Percentiles rank a stretch among this genome's conserved stretches.
These are phyloP conservation scores for Setaria italica DNA, from an alignment of 202 grass and related monocot genomes.

Conservation along the genomic window DNA sequence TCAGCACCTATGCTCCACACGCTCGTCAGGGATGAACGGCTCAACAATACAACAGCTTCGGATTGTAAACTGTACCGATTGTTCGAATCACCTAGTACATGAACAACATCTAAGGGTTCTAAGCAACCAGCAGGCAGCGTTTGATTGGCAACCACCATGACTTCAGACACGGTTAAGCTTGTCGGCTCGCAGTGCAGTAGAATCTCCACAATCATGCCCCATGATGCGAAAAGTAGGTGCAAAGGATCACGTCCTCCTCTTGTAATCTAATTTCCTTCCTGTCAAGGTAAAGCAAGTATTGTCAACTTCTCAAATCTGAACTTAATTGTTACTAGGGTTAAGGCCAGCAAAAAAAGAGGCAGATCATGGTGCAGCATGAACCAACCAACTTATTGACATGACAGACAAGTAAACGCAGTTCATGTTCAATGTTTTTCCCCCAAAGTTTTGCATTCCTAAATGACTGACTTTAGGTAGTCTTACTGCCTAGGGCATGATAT, in stretches of 20 bases:
- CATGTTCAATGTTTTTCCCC: slow-evolving; percentile 4
- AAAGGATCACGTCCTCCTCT: slow-evolving; percentile 68
- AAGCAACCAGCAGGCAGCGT: not conserved
- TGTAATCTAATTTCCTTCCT: slow-evolving; percentile 70
- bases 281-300: slow-evolving; percentile 4
- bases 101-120: not conserved
- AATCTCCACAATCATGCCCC: slow-evolving; percentile 11
- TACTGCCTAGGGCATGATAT: not conserved
- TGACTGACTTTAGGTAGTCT: not conserved
- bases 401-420: not conserved
- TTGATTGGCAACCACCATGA: not conserved
- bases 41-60: not conserved
- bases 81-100: not conserved
- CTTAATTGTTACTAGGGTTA: slow-evolving; percentile 8
- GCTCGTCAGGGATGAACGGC: not conserved
- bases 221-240: slow-evolving; percentile 64
- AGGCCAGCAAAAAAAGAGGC: not conserved
- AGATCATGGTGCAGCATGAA: not conserved
- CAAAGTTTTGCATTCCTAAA: slow-evolving; percentile 5
- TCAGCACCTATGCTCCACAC: not conserved
- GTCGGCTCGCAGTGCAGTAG: not conserved
- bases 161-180: not conserved
- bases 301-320: slow-evolving; percentile 18
- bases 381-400: not conserved
- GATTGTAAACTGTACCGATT: not conserved